Percentiles rank a stretch among this genome's conserved stretches.
Evolutionary conservation across 257 asterid genomes (phyloP).

Genomic region (Solanum appendiculatum): DNA sequence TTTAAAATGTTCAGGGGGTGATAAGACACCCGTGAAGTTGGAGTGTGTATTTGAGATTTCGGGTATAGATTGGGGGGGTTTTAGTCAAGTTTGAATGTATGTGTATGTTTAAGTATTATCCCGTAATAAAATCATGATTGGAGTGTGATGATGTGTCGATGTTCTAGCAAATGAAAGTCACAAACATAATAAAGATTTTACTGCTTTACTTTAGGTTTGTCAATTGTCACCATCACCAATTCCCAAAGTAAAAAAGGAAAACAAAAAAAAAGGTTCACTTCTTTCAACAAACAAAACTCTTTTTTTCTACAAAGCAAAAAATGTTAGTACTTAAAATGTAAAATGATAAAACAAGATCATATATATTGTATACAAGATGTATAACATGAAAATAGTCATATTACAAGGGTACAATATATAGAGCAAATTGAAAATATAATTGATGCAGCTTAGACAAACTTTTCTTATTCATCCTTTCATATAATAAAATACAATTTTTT

Average conservation of each 20-base stretch:
- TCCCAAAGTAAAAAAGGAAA: neutral
- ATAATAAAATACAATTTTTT: neutral
- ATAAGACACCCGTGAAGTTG: too few species aligned
- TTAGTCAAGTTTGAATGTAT: neutral
- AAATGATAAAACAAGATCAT: neutral
- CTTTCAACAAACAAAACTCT: too few species aligned
- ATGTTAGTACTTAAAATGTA: neutral
- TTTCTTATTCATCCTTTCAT: neutral
- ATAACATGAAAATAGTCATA: neutral
- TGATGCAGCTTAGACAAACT: neutral
- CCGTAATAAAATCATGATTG: too few species aligned
- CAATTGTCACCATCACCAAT: neutral
- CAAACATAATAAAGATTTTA: too few species aligned
- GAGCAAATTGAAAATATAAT: neutral
- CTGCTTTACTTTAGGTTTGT: neutral
- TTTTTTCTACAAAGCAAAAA: neutral
- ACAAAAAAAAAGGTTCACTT: neutral
- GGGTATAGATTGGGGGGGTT: too few species aligned
- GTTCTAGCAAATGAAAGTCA: too few species aligned
- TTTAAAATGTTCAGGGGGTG: too few species aligned
- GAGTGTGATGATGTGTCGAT: too few species aligned
- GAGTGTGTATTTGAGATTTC: too few species aligned
- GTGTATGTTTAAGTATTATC: neutral
- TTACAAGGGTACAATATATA: constrained; percentile 7
- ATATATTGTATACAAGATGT: constrained; percentile 1